Evolutionary conservation across 148 eudicot species (phyloP), one percentile per base, ranked within the genome.

Genomic region (Silene conica): DNA sequence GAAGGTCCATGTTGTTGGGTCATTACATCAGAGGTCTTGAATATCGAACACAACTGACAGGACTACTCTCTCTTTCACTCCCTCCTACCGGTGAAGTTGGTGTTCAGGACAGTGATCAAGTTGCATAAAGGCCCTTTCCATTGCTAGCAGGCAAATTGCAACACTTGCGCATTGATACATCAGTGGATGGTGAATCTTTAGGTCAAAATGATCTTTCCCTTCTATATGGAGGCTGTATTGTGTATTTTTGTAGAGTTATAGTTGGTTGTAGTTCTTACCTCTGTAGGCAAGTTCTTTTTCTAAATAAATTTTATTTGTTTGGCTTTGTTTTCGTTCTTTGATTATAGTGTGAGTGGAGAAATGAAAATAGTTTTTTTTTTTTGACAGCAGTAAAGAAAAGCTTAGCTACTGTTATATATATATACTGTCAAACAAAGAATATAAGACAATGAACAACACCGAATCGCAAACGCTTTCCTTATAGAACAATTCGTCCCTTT

Each of bases 1-100:
- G 3, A 50, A 91, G 98, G 98, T 93, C 90, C 77, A 91, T 93
- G 98, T 76, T 93, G 80, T 80, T 93, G 82, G 98, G 98, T 54
- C 98, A 93, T 82, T 87, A 93, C 82, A 80, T 93, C 56, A 87
- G 94, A 84, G 97, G 97, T 58, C 89, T 91, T 3, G 98, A 93
- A 79, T 91, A 91, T 68, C 87, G 97, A 54, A 72, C 86, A 77
- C 91, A 93, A 85, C 91, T 93, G 79, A 80, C 50, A 75, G 87
- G 85, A 28, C 83, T 91, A 66, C 83, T 93, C 63, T 80, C 91
- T 18, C 59, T 89, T 74, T 83, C 96, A 68, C 59, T 89, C 70
- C 78, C 96, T 67, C 83, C 81, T 74, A 75, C 60, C 63, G 50
- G 18, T 16, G 81, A 76, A 74, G 79, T 78, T 60, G 84, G 81